phyloP scores from a whole-genome alignment of 257 asterid species.

The Cinchona pubescens region DNA sequence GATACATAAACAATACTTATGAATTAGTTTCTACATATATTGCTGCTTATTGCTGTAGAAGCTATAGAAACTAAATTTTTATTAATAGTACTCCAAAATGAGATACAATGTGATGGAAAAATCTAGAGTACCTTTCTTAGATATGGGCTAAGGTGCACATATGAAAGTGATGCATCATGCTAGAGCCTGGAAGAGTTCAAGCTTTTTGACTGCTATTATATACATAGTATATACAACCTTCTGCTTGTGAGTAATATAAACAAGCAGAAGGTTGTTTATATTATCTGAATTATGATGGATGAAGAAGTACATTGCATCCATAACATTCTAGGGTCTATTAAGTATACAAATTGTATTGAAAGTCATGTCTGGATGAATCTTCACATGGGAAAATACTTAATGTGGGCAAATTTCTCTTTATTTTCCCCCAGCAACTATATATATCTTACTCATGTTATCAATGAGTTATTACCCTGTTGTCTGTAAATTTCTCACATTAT shows the following conservation, averaged over 20 bases:
- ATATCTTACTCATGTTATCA: neutral
- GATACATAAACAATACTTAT: constrained; percentile 85
- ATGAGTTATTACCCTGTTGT: neutral
- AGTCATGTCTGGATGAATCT: constrained; percentile 14
- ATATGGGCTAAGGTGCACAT: neutral
- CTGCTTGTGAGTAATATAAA: constrained; percentile 24
- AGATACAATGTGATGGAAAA: constrained; percentile 6
- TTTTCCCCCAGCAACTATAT: neutral
- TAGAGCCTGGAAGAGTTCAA: neutral
- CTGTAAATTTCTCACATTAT: neutral
- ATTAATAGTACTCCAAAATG: too few species aligned
- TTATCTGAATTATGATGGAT: constrained; percentile 16
- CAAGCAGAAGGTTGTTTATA: constrained; percentile 22
- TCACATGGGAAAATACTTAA: constrained; percentile 4
- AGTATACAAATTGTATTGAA: constrained; percentile 25
- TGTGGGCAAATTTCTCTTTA: neutral
- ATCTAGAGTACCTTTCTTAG: neutral
- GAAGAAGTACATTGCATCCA: constrained; percentile 20
- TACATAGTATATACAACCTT: constrained; percentile 19
- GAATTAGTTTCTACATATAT: constrained; percentile 18
- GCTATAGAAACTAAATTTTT: too few species aligned
- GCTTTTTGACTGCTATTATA: constrained; percentile 19
- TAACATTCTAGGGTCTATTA: constrained; percentile 1
- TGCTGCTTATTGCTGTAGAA: constrained; percentile 7
- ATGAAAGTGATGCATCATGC: constrained; percentile 20